phyloP scores from a whole-genome alignment of 441 rosid species.

The Breynia disticha region DNA sequence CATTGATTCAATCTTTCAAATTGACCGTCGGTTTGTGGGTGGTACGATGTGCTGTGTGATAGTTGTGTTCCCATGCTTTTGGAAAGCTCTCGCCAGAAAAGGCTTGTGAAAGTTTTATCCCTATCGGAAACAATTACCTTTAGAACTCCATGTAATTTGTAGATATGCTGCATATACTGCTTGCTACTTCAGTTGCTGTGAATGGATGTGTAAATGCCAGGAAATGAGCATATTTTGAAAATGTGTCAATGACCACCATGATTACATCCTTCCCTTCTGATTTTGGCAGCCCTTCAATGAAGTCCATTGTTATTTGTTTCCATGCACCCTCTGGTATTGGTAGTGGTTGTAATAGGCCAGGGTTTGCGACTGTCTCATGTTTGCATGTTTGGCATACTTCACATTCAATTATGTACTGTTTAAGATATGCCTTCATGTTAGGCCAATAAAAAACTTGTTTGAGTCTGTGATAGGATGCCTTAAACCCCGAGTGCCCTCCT shows the following conservation, averaged over 20 bases:
- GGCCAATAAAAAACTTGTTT: neutral
- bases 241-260: neutral
- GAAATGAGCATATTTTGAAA: neutral
- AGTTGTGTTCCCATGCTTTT: neutral
- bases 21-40: neutral
- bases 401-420: neutral
- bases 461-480: neutral
- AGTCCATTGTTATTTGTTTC: conserved; percentile 1
- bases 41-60: neutral
- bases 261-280: neutral
- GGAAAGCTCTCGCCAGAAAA: neutral
- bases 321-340: neutral
- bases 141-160: neutral
- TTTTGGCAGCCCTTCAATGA: neutral
- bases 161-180: neutral
- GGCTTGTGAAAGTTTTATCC: neutral
- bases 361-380: neutral
- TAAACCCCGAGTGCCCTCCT: neutral
- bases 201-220: neutral
- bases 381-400: neutral
- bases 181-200: neutral
- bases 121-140: neutral
- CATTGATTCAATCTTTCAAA: neutral
- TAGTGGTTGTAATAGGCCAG: neutral
- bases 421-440: neutral